Evolutionary conservation across 345 rosid species (phyloP).

Genomic region (Bruguiera sexangula): DNA sequence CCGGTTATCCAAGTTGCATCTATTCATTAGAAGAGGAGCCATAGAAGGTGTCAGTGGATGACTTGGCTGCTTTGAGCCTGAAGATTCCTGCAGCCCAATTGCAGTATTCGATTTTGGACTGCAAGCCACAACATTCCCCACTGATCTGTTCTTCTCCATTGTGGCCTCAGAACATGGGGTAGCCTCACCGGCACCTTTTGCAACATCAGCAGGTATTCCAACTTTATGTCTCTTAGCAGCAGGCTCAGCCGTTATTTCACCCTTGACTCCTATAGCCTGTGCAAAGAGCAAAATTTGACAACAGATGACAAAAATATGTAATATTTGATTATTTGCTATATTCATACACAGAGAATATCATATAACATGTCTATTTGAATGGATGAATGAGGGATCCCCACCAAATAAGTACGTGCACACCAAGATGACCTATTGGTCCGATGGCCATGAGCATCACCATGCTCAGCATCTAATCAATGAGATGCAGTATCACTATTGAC

Average conservation of each 20-base stretch:
- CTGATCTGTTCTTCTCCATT: conserved; percentile 38
- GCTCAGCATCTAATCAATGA: too few relatives aligned
- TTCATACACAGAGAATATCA: neutral
- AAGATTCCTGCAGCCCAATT: conserved; percentile 34
- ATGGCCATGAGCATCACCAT: too few relatives aligned
- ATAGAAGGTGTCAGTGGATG: conserved; percentile 33
- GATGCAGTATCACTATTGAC: too few relatives aligned
- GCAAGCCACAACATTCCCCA: conserved; percentile 35
- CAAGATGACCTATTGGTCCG: too few relatives aligned
- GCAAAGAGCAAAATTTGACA: conserved; percentile 31
- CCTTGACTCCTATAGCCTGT: conserved; percentile 76
- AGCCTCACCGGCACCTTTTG: conserved; percentile 31
- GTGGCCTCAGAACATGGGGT: conserved; percentile 35
- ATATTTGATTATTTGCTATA: neutral
- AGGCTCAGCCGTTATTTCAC: conserved; percentile 56
- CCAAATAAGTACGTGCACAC: too few relatives aligned
- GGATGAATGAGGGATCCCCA: neutral
- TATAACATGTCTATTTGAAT: neutral
- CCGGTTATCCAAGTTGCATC: conserved; percentile 82
- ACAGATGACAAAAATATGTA: conserved; percentile 11
- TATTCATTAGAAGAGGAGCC: conserved; percentile 40
- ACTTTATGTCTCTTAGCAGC: conserved; percentile 59
- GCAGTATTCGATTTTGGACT: conserved; percentile 35
- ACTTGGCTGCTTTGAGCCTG: conserved; percentile 41
- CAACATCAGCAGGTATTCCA: conserved; percentile 40